Evolutionary conservation across 768 basidiomycete genomes (phyloP).

Genomic region (Naganishia vaughanmartiniae): DNA sequence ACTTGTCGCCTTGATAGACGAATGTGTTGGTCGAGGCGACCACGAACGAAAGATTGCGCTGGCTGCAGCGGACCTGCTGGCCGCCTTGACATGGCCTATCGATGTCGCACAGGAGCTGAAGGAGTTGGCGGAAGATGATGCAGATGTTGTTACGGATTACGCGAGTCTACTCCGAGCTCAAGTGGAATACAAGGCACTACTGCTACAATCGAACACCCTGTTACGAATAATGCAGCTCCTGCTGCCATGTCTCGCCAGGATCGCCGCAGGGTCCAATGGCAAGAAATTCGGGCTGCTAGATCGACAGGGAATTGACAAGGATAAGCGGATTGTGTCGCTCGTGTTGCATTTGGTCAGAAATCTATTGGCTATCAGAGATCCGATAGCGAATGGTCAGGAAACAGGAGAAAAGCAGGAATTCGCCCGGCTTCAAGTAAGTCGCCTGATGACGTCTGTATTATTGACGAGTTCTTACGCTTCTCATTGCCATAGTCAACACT

Average conservation of each 20-base stretch:
- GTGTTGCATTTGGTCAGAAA: slow-evolving; percentile 87
- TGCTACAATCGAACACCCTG: slow-evolving; percentile 37
- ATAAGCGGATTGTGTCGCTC: slow-evolving; percentile 81
- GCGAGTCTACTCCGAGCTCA: slow-evolving; percentile 78
- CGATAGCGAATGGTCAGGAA: slow-evolving; percentile 65
- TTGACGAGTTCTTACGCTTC: slow-evolving; percentile 6
- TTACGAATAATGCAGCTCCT: slow-evolving; percentile 57
- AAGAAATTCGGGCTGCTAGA: slow-evolving; percentile 9
- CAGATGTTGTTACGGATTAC: slow-evolving; percentile 79
- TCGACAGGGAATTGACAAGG: slow-evolving; percentile 66
- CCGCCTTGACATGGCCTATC: slow-evolving; percentile 99
- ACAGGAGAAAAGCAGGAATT: slow-evolving; percentile 78
- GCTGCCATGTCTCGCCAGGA: slow-evolving; percentile 73
- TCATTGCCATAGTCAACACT: slow-evolving; percentile 60
- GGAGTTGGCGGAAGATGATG: slow-evolving; percentile 75
- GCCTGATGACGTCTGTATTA: background rate
- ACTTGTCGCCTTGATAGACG: slow-evolving; percentile 71
- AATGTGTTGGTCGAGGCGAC: slow-evolving; percentile 50
- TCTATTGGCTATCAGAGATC: slow-evolving; percentile 88
- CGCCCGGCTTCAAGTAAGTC: slow-evolving; percentile 65
- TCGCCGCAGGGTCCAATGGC: background rate
- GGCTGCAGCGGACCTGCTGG: slow-evolving; percentile 70
- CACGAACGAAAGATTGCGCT: slow-evolving; percentile 51
- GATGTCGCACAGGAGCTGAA: slow-evolving; percentile 90
- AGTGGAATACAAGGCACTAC: slow-evolving; percentile 70